Percentiles rank a stretch among this genome's conserved stretches.
These are phyloP conservation scores for Acarospora socialis DNA, from an alignment of 2,329 filamentous ascomycete species.

Conservation along the genomic window DNA sequence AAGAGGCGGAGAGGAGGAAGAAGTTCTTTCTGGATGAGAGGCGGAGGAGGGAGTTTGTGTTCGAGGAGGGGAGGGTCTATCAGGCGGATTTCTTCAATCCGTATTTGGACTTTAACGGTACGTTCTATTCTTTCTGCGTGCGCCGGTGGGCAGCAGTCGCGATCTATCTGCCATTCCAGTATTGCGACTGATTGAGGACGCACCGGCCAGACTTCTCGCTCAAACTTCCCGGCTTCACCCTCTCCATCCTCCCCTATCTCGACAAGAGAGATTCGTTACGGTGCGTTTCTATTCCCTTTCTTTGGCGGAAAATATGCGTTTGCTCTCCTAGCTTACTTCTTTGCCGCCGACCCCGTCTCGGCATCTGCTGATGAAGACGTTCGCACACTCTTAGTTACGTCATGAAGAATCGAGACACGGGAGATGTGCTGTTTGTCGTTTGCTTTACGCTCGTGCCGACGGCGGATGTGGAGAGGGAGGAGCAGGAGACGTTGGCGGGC, in stretches of 20 bases:
- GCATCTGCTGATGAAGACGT: constrained; percentile 41
- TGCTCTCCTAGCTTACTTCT: constrained; percentile 27
- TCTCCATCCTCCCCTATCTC: constrained; percentile 66
- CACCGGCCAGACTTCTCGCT: constrained; percentile 50
- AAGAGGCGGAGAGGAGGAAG: constrained; percentile 41
- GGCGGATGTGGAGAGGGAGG: constrained; percentile 38
- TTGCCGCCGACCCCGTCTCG: constrained; percentile 21
- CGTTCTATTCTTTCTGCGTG: constrained; percentile 10
- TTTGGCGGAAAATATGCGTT: constrained; percentile 15
- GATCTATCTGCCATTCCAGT: constrained; percentile 1
- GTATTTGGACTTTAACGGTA: constrained; percentile 73
- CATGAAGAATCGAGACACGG: constrained; percentile 63
- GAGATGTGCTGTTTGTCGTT: constrained; percentile 65
- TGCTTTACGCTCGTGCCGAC: constrained; percentile 63
- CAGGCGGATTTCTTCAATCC: constrained; percentile 73
- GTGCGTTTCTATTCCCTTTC: constrained; percentile 34
- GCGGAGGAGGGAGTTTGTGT: constrained; percentile 42
- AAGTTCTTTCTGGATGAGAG: constrained; percentile 42
- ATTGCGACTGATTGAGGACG: not conserved
- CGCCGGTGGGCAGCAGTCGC: not conserved
- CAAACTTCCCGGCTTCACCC: constrained; percentile 55
- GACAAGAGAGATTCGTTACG: constrained; percentile 57
- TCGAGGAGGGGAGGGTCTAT: constrained; percentile 48
- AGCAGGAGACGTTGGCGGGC: not conserved
- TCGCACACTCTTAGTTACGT: constrained; percentile 84